Base-by-base conservation (phyloP, 2,329 filamentous ascomycete genomes). In the Hypoxylon sp. region DNA sequence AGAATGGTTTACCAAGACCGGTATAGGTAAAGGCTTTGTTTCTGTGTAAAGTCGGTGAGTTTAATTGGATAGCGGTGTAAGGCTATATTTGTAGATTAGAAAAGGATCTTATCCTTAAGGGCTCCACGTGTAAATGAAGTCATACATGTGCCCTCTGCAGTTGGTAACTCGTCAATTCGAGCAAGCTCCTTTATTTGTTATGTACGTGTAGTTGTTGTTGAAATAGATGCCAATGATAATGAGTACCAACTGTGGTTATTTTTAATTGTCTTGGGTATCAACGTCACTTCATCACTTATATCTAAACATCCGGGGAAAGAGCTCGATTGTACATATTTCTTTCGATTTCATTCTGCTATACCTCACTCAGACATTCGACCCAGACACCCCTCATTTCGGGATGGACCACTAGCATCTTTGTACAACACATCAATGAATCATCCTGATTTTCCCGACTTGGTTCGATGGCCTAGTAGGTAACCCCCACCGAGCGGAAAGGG, bases 381-480 rank as follows among this genome's bases (percentile, higher is more conserved):
- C 60, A 67, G 62, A 70, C 65, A 62, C 70, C 70, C 65, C 65
- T 68, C 60, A 63, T 69, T 66, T 65, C n/a, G 68, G 67, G 70
- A 68, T 71, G 63, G 53, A 62, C 69, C 69, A 70, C 61, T 71
- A 54, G 46, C 54, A 63, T 66, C 53, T 58, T 71, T 74, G 73
- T 73, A 74, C 73, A 74, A 74, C 73, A 69, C 73, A 74, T 74
- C 71, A 65, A 67, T 67, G 67, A 69, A 67, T 70, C 64, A 70
- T 68, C 63, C 64, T 69, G 69, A 70, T 69, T 70, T 70, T 71
- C 71, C 71, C 67, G 69, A 67, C 70, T 61, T 67, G 66, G 69
- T 60, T 70, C 61, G 44, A 69, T 66, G 29, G 59, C 61, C 63
- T 60, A 65, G 61, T 14, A 44, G 19, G 19, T 22, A 63, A 57